Percentiles rank a stretch among this genome's conserved stretches.
These are phyloP conservation scores for Leccinum sublutescens DNA, from an alignment of 768 basidiomycete genomes.

Conservation along the genomic window DNA sequence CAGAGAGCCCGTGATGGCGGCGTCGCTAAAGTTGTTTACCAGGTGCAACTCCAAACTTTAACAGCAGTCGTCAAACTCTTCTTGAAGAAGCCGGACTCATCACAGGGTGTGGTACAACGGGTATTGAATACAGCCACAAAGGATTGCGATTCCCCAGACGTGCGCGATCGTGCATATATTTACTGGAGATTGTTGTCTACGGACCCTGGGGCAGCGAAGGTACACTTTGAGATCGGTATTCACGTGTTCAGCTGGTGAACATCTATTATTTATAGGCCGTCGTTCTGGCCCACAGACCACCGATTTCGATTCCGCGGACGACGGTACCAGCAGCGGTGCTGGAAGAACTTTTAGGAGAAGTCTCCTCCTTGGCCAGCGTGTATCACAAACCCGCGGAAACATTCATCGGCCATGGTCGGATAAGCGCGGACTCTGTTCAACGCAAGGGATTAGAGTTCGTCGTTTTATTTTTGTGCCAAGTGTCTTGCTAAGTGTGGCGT, in stretches of 20 bases:
- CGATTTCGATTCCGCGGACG: slow-evolving; percentile 89
- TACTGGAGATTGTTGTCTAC: slow-evolving; percentile 96
- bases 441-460: slow-evolving; percentile 61
- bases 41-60: slow-evolving; percentile 78
- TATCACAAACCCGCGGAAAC: slow-evolving; percentile 98
- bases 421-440: slow-evolving; percentile 79
- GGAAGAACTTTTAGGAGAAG: slow-evolving; percentile 89
- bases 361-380: slow-evolving; percentile 87
- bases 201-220: slow-evolving; percentile 57
- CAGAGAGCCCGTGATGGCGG: neutral
- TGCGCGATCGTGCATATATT: slow-evolving; percentile 95
- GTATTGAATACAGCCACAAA: slow-evolving; percentile 94
- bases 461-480: slow-evolving; percentile 1
- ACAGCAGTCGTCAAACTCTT: slow-evolving; percentile 98
- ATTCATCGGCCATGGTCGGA: slow-evolving; percentile 88
- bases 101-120: slow-evolving; percentile 90
- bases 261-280: slow-evolving; percentile 53
- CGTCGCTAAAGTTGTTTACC: neutral
- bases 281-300: slow-evolving; percentile 87
- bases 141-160: slow-evolving; percentile 95
- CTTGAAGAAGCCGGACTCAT: slow-evolving; percentile 90
- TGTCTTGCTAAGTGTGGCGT: neutral
- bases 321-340: slow-evolving; percentile 84
- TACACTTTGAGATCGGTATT: neutral
- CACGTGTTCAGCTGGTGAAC: neutral